Evolutionary conservation across 2,329 filamentous ascomycete genomes (phyloP).

Genomic region (Aspergillus ochraceoroseus): DNA sequence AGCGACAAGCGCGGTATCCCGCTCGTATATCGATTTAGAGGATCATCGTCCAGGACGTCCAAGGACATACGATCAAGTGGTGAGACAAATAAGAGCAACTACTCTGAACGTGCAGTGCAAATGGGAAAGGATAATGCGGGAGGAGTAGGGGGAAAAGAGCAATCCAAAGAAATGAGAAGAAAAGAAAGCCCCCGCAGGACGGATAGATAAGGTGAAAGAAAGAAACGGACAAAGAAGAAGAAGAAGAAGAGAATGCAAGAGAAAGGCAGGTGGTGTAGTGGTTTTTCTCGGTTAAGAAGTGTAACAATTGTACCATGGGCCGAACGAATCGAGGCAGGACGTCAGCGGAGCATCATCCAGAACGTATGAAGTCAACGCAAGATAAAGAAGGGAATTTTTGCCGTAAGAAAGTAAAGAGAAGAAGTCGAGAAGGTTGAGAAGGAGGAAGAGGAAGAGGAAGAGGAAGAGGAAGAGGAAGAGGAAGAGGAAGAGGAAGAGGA

Average conservation of each 20-base stretch:
- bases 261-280: constrained; percentile 3
- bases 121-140: not conserved
- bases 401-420: not conserved
- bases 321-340: constrained; percentile 11
- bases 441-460: too few relatives aligned
- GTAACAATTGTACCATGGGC: constrained; percentile 25
- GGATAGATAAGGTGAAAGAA: too few relatives aligned
- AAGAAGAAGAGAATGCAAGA: constrained; percentile 6
- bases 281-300: constrained; percentile 17
- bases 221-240: not conserved
- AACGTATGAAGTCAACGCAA: not conserved
- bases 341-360: constrained; percentile 19
- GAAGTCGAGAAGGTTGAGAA: too few relatives aligned
- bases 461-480: too few relatives aligned
- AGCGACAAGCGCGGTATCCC: constrained; percentile 15
- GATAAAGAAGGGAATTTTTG: not conserved
- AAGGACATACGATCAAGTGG: constrained; percentile 9
- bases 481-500: too few relatives aligned
- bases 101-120: constrained; percentile 10
- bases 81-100: constrained; percentile 1
- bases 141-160: too few relatives aligned
- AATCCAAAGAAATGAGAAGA: not conserved
- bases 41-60: constrained; percentile 17
- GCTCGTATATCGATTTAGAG: constrained; percentile 14
- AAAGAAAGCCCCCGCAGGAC: not conserved